phyloP scores from a whole-genome alignment of 768 basidiomycete genomes.

The Russula foetens region DNA sequence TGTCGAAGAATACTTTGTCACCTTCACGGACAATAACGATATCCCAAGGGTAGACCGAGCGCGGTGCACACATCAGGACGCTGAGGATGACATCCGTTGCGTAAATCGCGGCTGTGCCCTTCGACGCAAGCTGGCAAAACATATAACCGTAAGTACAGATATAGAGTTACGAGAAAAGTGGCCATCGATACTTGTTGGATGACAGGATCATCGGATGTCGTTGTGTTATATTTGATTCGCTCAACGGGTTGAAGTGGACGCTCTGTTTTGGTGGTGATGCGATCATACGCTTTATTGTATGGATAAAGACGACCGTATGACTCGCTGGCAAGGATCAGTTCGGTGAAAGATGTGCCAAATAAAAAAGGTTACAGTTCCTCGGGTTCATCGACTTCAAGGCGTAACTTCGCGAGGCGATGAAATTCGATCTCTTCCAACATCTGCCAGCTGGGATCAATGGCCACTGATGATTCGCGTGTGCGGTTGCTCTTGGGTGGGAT shows the following conservation, averaged over 20 bases:
- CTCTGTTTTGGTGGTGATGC: conserved; percentile 89
- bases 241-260: conserved; percentile 87
- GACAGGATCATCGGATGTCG: conserved; percentile 95
- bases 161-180: conserved; percentile 4
- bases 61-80: conserved; percentile 91
- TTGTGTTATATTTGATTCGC: conserved; percentile 94
- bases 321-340: conserved; percentile 40
- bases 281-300: conserved; percentile 94
- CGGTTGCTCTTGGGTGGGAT: conserved; percentile 52
- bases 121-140: conserved; percentile 56
- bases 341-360: background rate
- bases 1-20: conserved; percentile 91
- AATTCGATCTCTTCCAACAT: conserved; percentile 98
- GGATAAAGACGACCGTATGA: conserved; percentile 84
- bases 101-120: conserved; percentile 79
- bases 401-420: conserved; percentile 80
- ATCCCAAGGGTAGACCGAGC: conserved; percentile 98
- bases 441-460: conserved; percentile 87
- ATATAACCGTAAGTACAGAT: background rate
- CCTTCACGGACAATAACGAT: conserved; percentile 93
- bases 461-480: conserved; percentile 86
- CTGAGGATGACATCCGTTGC: conserved; percentile 93
- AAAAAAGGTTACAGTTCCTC: conserved; percentile 67
- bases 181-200: conserved; percentile 66
- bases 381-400: conserved; percentile 89